These are phyloP conservation scores for Catenaria anguillulae DNA, from an alignment of 371 early-diverging fungal genomes.

Conservation along the genomic window DNA sequence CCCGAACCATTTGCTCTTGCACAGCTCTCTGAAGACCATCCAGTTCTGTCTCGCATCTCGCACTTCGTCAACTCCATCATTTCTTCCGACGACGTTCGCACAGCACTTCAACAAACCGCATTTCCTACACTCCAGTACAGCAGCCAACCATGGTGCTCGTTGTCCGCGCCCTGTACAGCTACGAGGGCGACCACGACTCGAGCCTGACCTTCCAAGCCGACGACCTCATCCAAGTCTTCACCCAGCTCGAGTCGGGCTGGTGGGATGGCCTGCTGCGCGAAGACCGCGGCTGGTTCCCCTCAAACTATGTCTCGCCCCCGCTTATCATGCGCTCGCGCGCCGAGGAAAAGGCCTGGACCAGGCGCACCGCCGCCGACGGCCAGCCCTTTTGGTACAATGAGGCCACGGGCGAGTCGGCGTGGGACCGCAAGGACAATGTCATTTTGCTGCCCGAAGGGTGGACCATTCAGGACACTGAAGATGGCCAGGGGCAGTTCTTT, in stretches of 20 bases:
- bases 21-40: too few species aligned
- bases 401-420: not conserved
- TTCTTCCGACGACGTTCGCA: too few species aligned
- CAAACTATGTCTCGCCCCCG: slow-evolving; percentile 53
- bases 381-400: slow-evolving; percentile 1
- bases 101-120: too few species aligned
- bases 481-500: slow-evolving; percentile 30
- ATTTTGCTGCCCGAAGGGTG: slow-evolving; percentile 26
- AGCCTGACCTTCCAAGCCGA: slow-evolving; percentile 59
- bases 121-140: too few species aligned
- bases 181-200: slow-evolving; percentile 40
- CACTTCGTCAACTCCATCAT: too few species aligned
- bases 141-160: slow-evolving; percentile 25
- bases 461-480: slow-evolving; percentile 26
- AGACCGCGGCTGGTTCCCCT: slow-evolving; percentile 73
- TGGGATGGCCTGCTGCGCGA: slow-evolving; percentile 67
- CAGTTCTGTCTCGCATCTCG: too few species aligned
- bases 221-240: slow-evolving; percentile 64
- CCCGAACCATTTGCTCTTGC: too few species aligned
- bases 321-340: slow-evolving; percentile 6
- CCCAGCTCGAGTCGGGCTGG: slow-evolving; percentile 76
- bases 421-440: not conserved
- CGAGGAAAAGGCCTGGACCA: not conserved
- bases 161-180: slow-evolving; percentile 69
- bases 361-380: not conserved